Evolutionary conservation across 2,329 filamentous ascomycete species (phyloP).

Genomic region (Talaromyces verruculosus): DNA sequence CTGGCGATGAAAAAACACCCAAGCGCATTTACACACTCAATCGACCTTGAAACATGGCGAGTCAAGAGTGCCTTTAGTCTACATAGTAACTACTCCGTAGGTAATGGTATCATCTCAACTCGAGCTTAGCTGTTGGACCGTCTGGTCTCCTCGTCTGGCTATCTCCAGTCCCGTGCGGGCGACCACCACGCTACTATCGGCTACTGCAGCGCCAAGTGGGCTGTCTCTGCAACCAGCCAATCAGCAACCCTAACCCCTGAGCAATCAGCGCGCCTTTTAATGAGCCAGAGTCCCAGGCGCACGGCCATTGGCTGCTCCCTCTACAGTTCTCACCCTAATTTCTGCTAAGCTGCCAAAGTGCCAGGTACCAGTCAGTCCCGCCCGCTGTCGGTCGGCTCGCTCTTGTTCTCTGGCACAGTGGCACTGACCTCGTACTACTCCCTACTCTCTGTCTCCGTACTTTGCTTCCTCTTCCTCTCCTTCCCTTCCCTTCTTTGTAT

Average conservation of each 20-base stretch:
- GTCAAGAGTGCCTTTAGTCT: not conserved
- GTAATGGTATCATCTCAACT: not conserved
- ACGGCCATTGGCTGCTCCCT: not conserved
- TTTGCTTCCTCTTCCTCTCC: conserved; percentile 19
- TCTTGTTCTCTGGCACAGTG: not conserved
- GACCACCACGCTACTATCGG: conserved; percentile 3
- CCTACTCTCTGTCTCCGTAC: not conserved
- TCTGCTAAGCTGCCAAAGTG: not conserved
- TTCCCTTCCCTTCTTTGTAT: conserved; percentile 22
- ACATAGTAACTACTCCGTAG: no score
- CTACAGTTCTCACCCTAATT: not conserved
- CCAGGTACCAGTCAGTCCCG: conserved; percentile 13
- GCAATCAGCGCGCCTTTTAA: conserved; percentile 2
- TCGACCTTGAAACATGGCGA: not conserved
- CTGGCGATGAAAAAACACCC: not conserved
- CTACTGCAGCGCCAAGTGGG: conserved; percentile 12
- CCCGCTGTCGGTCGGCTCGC: conserved; percentile 15
- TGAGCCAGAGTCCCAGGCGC: not conserved
- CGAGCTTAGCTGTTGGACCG: not conserved
- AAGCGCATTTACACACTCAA: not conserved
- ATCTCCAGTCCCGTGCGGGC: not conserved
- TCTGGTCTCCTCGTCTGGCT: not conserved
- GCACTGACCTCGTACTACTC: not conserved
- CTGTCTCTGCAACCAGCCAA: not conserved
- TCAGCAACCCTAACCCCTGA: not conserved